These are phyloP conservation scores for Plicaturopsis crispa DNA, from an alignment of 768 basidiomycete species.

Conservation along the genomic window DNA sequence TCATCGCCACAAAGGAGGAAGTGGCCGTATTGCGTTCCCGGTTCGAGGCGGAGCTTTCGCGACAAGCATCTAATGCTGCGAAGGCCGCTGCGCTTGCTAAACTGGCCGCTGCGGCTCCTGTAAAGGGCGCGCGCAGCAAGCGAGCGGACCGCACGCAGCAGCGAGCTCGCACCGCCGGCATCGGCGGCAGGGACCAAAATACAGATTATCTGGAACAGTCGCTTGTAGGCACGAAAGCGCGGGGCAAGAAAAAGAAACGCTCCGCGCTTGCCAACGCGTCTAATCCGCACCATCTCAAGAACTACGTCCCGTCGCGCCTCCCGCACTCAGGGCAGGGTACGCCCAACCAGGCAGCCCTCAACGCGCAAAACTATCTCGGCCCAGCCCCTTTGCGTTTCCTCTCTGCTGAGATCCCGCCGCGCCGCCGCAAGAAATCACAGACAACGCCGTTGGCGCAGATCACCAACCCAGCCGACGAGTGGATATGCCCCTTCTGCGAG, in stretches of 20 bases:
- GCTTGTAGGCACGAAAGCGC: slow-evolving; percentile 16
- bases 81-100: slow-evolving; percentile 44
- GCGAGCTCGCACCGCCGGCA: slow-evolving; percentile 21
- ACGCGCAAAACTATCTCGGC: slow-evolving; percentile 42
- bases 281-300: slow-evolving; percentile 91
- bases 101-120: slow-evolving; percentile 33
- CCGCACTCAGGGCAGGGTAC: slow-evolving; percentile 35
- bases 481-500: slow-evolving; percentile 94
- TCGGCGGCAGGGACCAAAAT: slow-evolving; percentile 23
- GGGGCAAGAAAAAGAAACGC: slow-evolving; percentile 88
- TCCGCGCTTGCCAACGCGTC: slow-evolving; percentile 86
- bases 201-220: slow-evolving; percentile 32
- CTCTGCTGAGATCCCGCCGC: slow-evolving; percentile 55
- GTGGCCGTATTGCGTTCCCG: slow-evolving; percentile 55
- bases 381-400: slow-evolving; percentile 63
- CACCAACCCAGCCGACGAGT: slow-evolving; percentile 70
- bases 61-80: slow-evolving; percentile 53
- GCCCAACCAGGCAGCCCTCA: slow-evolving; percentile 29
- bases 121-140: slow-evolving; percentile 27
- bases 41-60: slow-evolving; percentile 67
- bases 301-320: slow-evolving; percentile 85
- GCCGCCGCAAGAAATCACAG: slow-evolving; percentile 17
- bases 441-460: slow-evolving; percentile 26
- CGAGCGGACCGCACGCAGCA: slow-evolving; percentile 31
- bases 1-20: slow-evolving; percentile 62